Evolutionary conservation across 2,329 filamentous ascomycete species (phyloP).

Genomic region (Sphaceloma murrayae): DNA sequence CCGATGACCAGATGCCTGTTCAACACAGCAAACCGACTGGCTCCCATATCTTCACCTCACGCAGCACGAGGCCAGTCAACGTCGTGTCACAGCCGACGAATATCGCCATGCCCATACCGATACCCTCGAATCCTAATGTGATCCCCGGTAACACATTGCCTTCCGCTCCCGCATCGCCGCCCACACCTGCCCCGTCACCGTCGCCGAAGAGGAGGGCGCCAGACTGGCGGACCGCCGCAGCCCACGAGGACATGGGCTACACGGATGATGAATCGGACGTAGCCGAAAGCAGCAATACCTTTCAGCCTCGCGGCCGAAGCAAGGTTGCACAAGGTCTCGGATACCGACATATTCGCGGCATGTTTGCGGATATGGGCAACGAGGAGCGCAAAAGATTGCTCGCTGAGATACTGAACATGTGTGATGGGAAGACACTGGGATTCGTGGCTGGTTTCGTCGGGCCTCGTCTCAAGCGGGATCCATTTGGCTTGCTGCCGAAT

Average conservation of each 20-base stretch:
- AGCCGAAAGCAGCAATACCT: conserved; percentile 22
- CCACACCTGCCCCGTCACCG: conserved; percentile 57
- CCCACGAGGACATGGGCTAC: conserved; percentile 68
- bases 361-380: conserved; percentile 69
- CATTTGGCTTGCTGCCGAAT: conserved; percentile 82
- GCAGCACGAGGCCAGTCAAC: conserved; percentile 17
- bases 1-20: conserved; percentile 8
- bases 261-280: conserved; percentile 25
- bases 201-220: conserved; percentile 53
- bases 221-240: conserved; percentile 68
- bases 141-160: conserved; percentile 53
- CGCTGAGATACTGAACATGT: conserved; percentile 82
- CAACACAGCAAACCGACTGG: conserved; percentile 14
- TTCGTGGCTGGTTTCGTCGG: conserved; percentile 96
- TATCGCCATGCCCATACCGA: conserved; percentile 38
- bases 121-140: conserved; percentile 35
- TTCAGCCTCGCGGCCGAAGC: conserved; percentile 19
- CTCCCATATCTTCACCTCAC: conserved; percentile 9
- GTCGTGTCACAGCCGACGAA: conserved; percentile 24
- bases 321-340: conserved; percentile 24
- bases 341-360: conserved; percentile 64
- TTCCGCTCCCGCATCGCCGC: conserved; percentile 55
- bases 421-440: conserved; percentile 87
- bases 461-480: conserved; percentile 89
- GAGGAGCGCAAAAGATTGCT: conserved; percentile 71